Base-by-base conservation (phyloP, 768 basidiomycete genomes). In the Multifurca ochricompacta region DNA sequence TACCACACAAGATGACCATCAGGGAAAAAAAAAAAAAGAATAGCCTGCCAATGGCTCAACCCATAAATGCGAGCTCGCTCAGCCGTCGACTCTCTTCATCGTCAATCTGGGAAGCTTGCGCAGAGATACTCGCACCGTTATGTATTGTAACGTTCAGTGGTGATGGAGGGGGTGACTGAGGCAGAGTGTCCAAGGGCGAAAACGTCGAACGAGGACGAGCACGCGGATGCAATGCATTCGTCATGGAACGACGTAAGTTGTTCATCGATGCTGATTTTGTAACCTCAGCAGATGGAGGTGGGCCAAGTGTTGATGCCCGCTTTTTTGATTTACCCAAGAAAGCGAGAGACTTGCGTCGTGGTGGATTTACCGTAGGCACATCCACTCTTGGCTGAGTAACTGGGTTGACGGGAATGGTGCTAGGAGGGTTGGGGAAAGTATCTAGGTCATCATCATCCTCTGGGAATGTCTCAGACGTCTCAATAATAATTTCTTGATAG, bases 71-170 rank as follows among this genome's bases (percentile, higher is more conserved):
- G 62, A 85, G 65, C 70, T 89, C 86, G 40, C 81, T 80, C 73
- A 87, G 69, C 66, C 83, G 70, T 67, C 85, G 71, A 58, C 73
- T 76, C 72, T 89, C 86, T 10, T 79, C 82, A 57, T 89, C 84
- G 64, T 77, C 71, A 36, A 88, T 86, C 36, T 66, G 68, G 44
- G 62, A 73, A 50, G 77, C 69, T 68, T 81, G 74, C 31, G 71
- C 47, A 55, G 80, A 46, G 48, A 89, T 85, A 51, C 73, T 80
- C 42, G 75, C 82, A 16, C 70, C 65, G 56, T 69, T 80, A 62
- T 88, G 79, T 53, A 86, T 75, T 42, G 76, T 80, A 32, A 84
- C 81, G 50, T 72, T 70, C 18, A 84, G 68, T 11, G 82, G 70
- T 59, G 69, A 62, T 37, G 78, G 68, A 51, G 51, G 68, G 1